Percentiles rank a stretch among this genome's conserved stretches.
Evolutionary conservation across 768 basidiomycete genomes (phyloP).

Genomic region (Naganishia vishniacii): DNA sequence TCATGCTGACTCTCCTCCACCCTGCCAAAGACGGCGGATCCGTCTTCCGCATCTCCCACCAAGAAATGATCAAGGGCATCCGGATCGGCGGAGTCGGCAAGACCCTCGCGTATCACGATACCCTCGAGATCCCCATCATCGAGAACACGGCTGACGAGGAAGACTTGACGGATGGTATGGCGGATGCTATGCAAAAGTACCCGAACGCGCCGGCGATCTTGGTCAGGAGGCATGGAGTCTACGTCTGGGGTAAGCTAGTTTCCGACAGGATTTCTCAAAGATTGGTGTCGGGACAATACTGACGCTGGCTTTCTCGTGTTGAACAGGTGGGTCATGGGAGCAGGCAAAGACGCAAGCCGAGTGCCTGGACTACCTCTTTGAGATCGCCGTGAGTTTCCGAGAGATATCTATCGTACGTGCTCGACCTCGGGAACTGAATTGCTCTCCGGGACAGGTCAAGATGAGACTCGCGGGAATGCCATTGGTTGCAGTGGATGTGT

Average conservation of each 20-base stretch:
- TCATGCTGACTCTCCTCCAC: slow-evolving; percentile 79
- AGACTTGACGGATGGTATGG: slow-evolving; percentile 83
- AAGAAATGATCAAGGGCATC: slow-evolving; percentile 94
- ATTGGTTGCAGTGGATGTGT: slow-evolving; percentile 22
- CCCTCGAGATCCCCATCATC: slow-evolving; percentile 77
- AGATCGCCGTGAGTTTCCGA: slow-evolving; percentile 55
- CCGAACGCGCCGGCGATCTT: slow-evolving; percentile 73
- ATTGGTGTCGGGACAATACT: background rate
- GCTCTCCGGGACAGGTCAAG: slow-evolving; percentile 14
- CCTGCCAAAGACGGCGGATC: slow-evolving; percentile 46
- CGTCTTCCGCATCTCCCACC: slow-evolving; percentile 74
- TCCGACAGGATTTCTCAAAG: too few relatives aligned
- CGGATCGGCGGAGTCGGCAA: slow-evolving; percentile 67
- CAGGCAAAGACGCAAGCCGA: slow-evolving; percentile 85
- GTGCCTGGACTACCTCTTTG: slow-evolving; percentile 86
- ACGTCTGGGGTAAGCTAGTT: slow-evolving; percentile 78
- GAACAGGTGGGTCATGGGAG: slow-evolving; percentile 66
- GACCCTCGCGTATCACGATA: slow-evolving; percentile 78
- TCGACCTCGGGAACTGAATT: background rate
- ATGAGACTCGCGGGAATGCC: slow-evolving; percentile 30
- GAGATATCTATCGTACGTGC: background rate
- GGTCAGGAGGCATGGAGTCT: slow-evolving; percentile 72
- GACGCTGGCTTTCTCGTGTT: too few relatives aligned
- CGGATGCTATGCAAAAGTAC: slow-evolving; percentile 63
- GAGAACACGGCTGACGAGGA: slow-evolving; percentile 87